These are phyloP conservation scores for Xylaria sp. DNA, from an alignment of 2,329 filamentous ascomycete species.

Conservation along the genomic window DNA sequence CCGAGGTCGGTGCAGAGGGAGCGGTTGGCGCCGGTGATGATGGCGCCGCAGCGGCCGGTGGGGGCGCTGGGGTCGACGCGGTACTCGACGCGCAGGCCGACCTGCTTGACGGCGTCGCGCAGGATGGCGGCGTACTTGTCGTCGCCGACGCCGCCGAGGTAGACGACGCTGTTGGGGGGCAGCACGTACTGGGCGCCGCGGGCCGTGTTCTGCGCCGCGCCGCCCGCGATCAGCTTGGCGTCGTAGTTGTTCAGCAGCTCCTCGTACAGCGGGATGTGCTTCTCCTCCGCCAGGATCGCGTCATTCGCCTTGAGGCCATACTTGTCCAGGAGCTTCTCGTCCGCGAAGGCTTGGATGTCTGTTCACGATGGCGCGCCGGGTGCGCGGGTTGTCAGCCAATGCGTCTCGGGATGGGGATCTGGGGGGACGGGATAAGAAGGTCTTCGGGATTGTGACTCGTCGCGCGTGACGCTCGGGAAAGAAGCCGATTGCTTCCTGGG, in stretches of 20 bases:
- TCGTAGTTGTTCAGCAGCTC: slow-evolving; percentile 92
- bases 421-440: background rate
- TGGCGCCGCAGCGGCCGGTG: slow-evolving; percentile 93
- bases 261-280: slow-evolving; percentile 91
- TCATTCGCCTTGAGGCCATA: slow-evolving; percentile 96
- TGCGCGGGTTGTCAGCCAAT: slow-evolving; percentile 23
- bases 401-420: background rate
- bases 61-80: slow-evolving; percentile 84
- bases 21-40: slow-evolving; percentile 97
- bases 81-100: slow-evolving; percentile 93
- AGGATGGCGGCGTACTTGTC: slow-evolving; percentile 96
- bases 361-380: slow-evolving; percentile 26
- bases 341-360: slow-evolving; percentile 92
- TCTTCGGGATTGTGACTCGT: background rate
- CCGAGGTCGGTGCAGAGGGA: slow-evolving; percentile 94
- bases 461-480: background rate
- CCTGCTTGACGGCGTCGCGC: slow-evolving; percentile 83
- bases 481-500: background rate
- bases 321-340: slow-evolving; percentile 87
- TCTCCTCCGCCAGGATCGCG: slow-evolving; percentile 93
- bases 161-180: slow-evolving; percentile 87
- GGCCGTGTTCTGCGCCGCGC: slow-evolving; percentile 97
- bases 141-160: slow-evolving; percentile 91
- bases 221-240: slow-evolving; percentile 93
- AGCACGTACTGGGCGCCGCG: slow-evolving; percentile 97